Evolutionary conservation across 345 rosid species (phyloP).

Genomic region (Firmiana major): DNA sequence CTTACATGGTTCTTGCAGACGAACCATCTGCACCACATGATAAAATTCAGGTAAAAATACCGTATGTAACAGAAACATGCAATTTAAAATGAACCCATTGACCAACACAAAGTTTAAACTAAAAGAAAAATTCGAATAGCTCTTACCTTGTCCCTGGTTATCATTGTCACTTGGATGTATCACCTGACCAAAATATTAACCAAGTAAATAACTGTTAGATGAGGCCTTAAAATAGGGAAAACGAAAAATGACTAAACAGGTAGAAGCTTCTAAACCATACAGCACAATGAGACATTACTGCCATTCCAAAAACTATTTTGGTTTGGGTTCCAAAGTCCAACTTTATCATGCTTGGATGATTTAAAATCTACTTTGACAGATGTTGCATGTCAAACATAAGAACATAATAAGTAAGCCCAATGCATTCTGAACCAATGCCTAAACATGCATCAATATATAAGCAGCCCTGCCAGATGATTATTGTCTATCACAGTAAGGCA

Average conservation of each 20-base stretch:
- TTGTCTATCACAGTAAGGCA: not conserved
- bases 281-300: not conserved
- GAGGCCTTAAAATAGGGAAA: not conserved
- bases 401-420: not conserved
- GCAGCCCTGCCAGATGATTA: not conserved
- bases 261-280: not conserved
- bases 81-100: not conserved
- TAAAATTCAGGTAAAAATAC: conserved; percentile 15
- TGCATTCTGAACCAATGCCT: not conserved
- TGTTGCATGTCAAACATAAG: not conserved
- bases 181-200: conserved; percentile 31
- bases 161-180: conserved; percentile 25
- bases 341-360: not conserved
- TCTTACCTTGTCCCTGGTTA: conserved; percentile 34
- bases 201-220: not conserved
- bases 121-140: conserved; percentile 7
- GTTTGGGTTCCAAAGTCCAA: not conserved
- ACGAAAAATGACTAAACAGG: not conserved
- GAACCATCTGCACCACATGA: conserved; percentile 51
- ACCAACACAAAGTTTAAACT: not conserved
- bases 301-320: not conserved
- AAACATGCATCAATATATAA: not conserved
- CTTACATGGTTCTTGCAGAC: conserved; percentile 58
- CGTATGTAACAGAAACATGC: not conserved
- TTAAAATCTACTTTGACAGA: not conserved